phyloP scores from a whole-genome alignment of 352 stramenopile genomes.

The Poterioochromonas sp. region DNA sequence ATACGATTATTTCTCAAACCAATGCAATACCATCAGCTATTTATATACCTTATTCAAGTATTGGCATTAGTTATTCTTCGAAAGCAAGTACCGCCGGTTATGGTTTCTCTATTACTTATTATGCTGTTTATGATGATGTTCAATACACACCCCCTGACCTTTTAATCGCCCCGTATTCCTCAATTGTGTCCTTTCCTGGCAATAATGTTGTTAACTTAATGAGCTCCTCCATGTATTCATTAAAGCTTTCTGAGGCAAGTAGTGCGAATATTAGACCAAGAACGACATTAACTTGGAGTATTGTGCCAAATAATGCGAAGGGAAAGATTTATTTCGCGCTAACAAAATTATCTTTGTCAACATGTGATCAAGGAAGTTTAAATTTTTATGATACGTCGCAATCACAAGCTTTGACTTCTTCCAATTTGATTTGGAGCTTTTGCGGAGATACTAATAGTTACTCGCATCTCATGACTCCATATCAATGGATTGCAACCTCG shows the following conservation, averaged over 20 bases:
- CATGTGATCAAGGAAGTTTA: background rate
- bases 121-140: background rate
- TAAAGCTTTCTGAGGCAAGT: background rate
- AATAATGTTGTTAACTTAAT: background rate
- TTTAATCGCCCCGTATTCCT: no score
- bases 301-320: background rate
- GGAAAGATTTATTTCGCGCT: background rate
- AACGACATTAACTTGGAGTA: background rate
- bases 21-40: background rate
- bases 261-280: background rate
- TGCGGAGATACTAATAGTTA: background rate
- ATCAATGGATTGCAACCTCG: background rate
- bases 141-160: no score
- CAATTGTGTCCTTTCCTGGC: background rate
- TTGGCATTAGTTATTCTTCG: background rate
- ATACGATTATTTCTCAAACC: background rate
- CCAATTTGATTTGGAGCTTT: no score
- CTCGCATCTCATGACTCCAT: background rate
- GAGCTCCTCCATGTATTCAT: background rate
- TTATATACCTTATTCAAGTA: no score
- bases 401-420: background rate
- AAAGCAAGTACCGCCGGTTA: background rate
- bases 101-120: conserved; percentile 16
- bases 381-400: background rate
- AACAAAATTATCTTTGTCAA: background rate